Evolutionary conservation across 2,329 filamentous ascomycete genomes (phyloP).

Genomic region (Akanthomyces lecanii): DNA sequence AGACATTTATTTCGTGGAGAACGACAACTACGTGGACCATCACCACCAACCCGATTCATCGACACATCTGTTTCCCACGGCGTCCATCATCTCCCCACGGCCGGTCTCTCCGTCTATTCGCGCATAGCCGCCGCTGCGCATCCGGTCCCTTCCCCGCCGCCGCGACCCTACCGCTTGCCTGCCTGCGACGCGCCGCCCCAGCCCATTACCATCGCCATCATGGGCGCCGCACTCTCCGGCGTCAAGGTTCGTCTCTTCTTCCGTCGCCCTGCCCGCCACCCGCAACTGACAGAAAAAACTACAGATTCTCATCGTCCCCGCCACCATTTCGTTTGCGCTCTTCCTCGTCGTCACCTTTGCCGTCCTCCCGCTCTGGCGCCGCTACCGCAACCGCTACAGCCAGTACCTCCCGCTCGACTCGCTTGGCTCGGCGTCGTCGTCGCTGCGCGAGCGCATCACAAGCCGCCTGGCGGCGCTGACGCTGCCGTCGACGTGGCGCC

Average conservation of each 20-base stretch:
- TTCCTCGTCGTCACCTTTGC: slow-evolving; percentile 64
- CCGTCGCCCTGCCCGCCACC: background rate
- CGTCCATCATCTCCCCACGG: background rate
- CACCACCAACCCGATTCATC: background rate
- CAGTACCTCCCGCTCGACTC: slow-evolving; percentile 68
- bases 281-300: background rate
- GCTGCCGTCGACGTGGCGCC: slow-evolving; percentile 46
- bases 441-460: slow-evolving; percentile 49
- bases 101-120: background rate
- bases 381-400: slow-evolving; percentile 65
- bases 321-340: slow-evolving; percentile 63
- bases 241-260: slow-evolving; percentile 30
- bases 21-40: background rate
- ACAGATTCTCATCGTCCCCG: slow-evolving; percentile 67
- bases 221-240: slow-evolving; percentile 32
- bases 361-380: slow-evolving; percentile 64
- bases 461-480: slow-evolving; percentile 27
- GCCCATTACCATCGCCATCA: slow-evolving; percentile 20
- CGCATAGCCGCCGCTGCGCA: background rate
- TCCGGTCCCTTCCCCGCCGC: background rate
- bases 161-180: background rate
- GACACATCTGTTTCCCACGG: background rate
- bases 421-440: slow-evolving; percentile 52
- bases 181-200: background rate
- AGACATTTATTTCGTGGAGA: background rate